Evolutionary conservation across 805 yeast genomes (phyloP), one percentile per base, ranked within the genome.

Genomic region (Yamadazyma laniorum): DNA sequence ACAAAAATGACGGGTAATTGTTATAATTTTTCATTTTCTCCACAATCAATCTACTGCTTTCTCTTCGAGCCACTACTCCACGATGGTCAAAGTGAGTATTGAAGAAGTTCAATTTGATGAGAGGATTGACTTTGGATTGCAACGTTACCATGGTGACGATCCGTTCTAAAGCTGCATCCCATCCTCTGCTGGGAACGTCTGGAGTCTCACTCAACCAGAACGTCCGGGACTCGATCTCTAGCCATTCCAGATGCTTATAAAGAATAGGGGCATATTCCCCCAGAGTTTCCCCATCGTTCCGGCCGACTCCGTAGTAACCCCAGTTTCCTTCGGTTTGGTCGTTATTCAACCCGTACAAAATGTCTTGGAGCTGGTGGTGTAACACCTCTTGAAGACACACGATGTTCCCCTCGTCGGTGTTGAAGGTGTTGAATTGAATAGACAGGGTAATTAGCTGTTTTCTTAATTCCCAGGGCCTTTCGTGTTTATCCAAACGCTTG

Each of bases 151-250:
- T 57, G 15, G 70, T 62, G 4, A 64, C 69, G 15, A 66, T 65
- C 28, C 73, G 49, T 40, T 64, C 68, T 34, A 65, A 49, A 1
- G 61, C 71, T 0, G 72, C 71, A 47, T 67, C 73, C 73, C 73
- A 67, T 1, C 73, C 72, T 21, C 46, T 43, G 41, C 68, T 61
- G 14, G 72, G 72, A 6, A 39, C 41, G 3, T 69, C 71, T 0
- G 83, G 83, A 12, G 72, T 64, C 26, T 59, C 63, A 47, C 71
- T 65, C 27, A 67, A 53, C 73, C 73, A 67, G 40, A 50, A 63
- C 2, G 73, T 67, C 18, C 48, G 40, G 29, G 51, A 51, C 17
- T 57, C 60, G n/a, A 58, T 41, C 17, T 58, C 40, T 6, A 34
- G 14, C 69, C 71, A 67, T 25, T 66, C 67, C 18, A 45, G 29